Evolutionary conservation across 2,329 filamentous ascomycete genomes (phyloP).

Genomic region (Aaosphaeria arxii): DNA sequence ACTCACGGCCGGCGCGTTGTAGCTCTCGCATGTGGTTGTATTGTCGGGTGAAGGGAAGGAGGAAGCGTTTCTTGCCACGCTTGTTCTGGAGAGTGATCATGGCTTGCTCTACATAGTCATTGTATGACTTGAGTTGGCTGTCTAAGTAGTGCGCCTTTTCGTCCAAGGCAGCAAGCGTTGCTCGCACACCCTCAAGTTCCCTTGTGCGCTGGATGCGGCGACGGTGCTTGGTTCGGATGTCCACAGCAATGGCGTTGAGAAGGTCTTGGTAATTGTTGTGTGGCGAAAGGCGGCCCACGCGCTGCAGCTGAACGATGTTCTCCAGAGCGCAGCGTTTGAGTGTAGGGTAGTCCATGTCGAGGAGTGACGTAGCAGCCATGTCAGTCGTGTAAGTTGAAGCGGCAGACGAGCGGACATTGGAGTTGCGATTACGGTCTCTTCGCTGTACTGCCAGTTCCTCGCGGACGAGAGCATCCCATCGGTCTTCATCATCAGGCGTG

Average conservation of each 20-base stretch:
- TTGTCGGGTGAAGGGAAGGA: slow-evolving; percentile 95
- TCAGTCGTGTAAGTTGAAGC: slow-evolving; percentile 70
- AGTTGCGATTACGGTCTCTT: slow-evolving; percentile 53
- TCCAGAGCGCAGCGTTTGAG: slow-evolving; percentile 91
- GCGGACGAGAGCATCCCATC: slow-evolving; percentile 76
- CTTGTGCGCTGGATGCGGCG: slow-evolving; percentile 86
- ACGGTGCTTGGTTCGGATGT: slow-evolving; percentile 96
- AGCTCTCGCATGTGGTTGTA: slow-evolving; percentile 98
- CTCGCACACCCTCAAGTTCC: slow-evolving; percentile 79
- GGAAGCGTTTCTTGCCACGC: slow-evolving; percentile 90
- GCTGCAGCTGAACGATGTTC: slow-evolving; percentile 87
- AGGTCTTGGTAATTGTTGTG: slow-evolving; percentile 95
- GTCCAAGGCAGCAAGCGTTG: slow-evolving; percentile 72
- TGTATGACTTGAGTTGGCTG: slow-evolving; percentile 93
- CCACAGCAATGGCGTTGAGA: slow-evolving; percentile 93
- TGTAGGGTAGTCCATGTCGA: slow-evolving; percentile 90
- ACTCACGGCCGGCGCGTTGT: slow-evolving; percentile 84
- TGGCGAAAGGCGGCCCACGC: slow-evolving; percentile 77
- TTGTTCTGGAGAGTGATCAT: slow-evolving; percentile 97
- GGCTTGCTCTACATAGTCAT: slow-evolving; percentile 98
- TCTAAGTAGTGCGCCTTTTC: slow-evolving; percentile 91
- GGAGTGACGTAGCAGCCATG: slow-evolving; percentile 52
- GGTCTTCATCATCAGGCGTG: slow-evolving; percentile 78
- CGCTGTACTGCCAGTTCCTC: slow-evolving; percentile 66
- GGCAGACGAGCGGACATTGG: slow-evolving; percentile 69